These are phyloP conservation scores for Lenzites betulinus DNA, from an alignment of 768 basidiomycete species.

Conservation along the genomic window DNA sequence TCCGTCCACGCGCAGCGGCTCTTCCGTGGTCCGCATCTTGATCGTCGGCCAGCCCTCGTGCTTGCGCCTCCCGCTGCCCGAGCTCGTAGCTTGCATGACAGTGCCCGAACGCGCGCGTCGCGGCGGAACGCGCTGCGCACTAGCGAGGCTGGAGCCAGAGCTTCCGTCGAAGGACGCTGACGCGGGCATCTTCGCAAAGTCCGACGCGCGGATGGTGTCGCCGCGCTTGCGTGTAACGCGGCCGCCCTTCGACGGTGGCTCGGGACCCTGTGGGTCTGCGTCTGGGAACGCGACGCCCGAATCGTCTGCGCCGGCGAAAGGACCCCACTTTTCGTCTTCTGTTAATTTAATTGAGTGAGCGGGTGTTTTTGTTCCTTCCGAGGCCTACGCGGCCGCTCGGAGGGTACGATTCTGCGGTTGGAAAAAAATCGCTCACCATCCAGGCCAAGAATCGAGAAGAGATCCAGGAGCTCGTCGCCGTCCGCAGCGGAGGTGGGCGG, in stretches of 20 bases:
- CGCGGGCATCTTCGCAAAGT: slow-evolving; percentile 31
- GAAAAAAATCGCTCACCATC: slow-evolving; percentile 21
- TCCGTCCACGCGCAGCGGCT: slow-evolving; percentile 25
- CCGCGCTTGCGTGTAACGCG: slow-evolving; percentile 37
- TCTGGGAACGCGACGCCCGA: slow-evolving; percentile 16
- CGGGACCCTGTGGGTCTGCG: neutral
- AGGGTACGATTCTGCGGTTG: neutral
- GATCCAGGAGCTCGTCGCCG: slow-evolving; percentile 24
- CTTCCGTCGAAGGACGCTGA: slow-evolving; percentile 5
- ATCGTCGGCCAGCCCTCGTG: slow-evolving; percentile 25
- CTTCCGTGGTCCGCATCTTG: slow-evolving; percentile 27
- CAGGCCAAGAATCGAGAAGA: slow-evolving; percentile 27
- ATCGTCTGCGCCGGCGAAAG: slow-evolving; percentile 5
- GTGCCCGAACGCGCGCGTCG: slow-evolving; percentile 54
- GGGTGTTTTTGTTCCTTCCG: neutral
- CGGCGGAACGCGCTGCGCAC: slow-evolving; percentile 16
- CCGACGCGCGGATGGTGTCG: slow-evolving; percentile 54
- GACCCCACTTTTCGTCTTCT: slow-evolving; percentile 17
- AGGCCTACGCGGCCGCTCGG: neutral
- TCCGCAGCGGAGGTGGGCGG: slow-evolving; percentile 4
- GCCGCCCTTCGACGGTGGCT: neutral
- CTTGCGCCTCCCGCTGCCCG: slow-evolving; percentile 11
- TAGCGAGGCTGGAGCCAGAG: neutral
- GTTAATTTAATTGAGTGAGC: neutral
- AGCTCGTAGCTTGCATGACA: slow-evolving; percentile 30